A percentile compares a stretch with the other conserved stretches of the same genome.
Evolutionary conservation across 441 rosid species (phyloP).

Genomic region (Dalechampia spathulata): DNA sequence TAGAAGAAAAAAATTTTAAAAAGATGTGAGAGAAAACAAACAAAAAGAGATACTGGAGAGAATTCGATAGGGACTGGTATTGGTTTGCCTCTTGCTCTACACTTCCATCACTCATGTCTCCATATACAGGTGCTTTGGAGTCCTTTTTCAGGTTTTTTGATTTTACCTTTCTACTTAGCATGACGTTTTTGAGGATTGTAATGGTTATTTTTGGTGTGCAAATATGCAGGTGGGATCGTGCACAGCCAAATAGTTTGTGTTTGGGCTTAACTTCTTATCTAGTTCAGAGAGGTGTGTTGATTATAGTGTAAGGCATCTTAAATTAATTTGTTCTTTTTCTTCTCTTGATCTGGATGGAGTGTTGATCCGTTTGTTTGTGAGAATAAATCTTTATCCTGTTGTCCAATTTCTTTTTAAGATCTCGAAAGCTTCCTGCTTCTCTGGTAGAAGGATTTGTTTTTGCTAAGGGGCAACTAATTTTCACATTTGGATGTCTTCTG

Average conservation of each 20-base stretch:
- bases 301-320: slow-evolving; percentile 31
- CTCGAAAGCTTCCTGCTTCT: slow-evolving; percentile 17
- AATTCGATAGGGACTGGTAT: slow-evolving; percentile 32
- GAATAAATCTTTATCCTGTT: slow-evolving; percentile 13
- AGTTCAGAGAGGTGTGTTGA: slow-evolving; percentile 55
- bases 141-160: slow-evolving; percentile 6
- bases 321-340: slow-evolving; percentile 32
- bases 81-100: slow-evolving; percentile 29
- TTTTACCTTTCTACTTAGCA: slow-evolving; percentile 3
- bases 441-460: background rate
- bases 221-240: slow-evolving; percentile 48
- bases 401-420: slow-evolving; percentile 16
- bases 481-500: slow-evolving; percentile 6
- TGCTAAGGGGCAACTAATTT: slow-evolving; percentile 6
- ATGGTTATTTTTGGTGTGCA: slow-evolving; percentile 22
- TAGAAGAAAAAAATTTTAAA: slow-evolving; percentile 15
- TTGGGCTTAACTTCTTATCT: slow-evolving; percentile 44
- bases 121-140: slow-evolving; percentile 40
- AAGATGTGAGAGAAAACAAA: slow-evolving; percentile 18
- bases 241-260: slow-evolving; percentile 34
- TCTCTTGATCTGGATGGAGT: slow-evolving; percentile 27
- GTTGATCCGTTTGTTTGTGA: slow-evolving; percentile 37
- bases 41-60: slow-evolving; percentile 13
- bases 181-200: slow-evolving; percentile 11
- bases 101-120: slow-evolving; percentile 26